phyloP scores from a whole-genome alignment of 73 alveolate species.

The Tetrahymena borealis region DNA sequence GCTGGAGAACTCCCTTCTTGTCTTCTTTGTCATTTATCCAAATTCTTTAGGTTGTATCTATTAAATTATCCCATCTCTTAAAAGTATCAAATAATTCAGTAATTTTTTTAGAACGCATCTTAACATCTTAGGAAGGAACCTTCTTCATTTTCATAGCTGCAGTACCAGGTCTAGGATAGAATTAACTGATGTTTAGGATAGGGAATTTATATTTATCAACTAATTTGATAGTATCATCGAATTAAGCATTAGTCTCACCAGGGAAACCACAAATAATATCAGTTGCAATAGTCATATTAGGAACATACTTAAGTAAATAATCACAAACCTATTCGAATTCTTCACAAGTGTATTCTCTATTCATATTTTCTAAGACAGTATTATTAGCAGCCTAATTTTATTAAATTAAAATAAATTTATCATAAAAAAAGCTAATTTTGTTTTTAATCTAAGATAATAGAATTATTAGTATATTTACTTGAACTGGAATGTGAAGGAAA shows the following conservation, averaged over 20 bases:
- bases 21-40: conserved; percentile 81
- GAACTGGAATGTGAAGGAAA: conserved; percentile 65
- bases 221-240: conserved; percentile 66
- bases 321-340: conserved; percentile 79
- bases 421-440: background rate
- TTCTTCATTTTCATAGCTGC: conserved; percentile 92
- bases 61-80: conserved; percentile 66
- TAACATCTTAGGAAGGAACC: conserved; percentile 79
- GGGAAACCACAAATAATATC: conserved; percentile 96
- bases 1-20: conserved; percentile 60
- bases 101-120: conserved; percentile 61
- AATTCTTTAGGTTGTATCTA: conserved; percentile 74
- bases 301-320: conserved; percentile 59
- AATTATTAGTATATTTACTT: background rate
- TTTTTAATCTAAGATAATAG: no score
- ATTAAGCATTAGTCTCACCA: conserved; percentile 70
- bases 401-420: background rate
- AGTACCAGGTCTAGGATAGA: conserved; percentile 92
- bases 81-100: conserved; percentile 79
- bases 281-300: conserved; percentile 73
- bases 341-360: conserved; percentile 83
- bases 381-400: conserved; percentile 72
- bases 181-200: conserved; percentile 76
- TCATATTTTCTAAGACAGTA: conserved; percentile 81
- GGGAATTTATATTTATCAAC: conserved; percentile 84